Evolutionary conservation across 129 eudicot genomes (phyloP), one percentile per base, ranked within the genome.

Genomic region (Flaveria sonorensis): DNA sequence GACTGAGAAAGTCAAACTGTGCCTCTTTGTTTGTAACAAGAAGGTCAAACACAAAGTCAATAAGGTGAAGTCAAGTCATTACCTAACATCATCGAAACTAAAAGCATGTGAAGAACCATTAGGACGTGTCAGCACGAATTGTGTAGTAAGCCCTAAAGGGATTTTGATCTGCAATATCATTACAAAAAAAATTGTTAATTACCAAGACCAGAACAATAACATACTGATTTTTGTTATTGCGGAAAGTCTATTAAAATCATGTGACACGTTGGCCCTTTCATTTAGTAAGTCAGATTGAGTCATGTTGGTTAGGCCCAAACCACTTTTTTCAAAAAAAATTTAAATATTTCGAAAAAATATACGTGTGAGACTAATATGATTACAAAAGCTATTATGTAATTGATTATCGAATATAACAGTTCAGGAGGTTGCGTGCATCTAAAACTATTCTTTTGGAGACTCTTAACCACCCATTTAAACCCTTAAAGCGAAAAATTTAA

Each of bases 31-130:
- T 43, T 21, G 26, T 10, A 62, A 43, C 36, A 74, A 52, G 48
- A 70, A 26, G 60, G 24, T 56, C 16, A 46, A 43, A 61, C 20
- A 51, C 36, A 18, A 78, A 43, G 59, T 30, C 50, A 68, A 47
- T 11, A 52, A 72, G 11, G 68, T 32, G 42, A 51, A 71, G 46
- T 24, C 6, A 79, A 14, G 53, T 23, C 28, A 51, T 82, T 86
- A 95, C 99, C 99, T 77, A 66, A 86, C 82, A 87, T 89, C 97
- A 30, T 88, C 57, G 73, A 83, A 79, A 75, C 62, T 86, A 53
- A 95, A 86, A 57, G 90, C 80, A 84, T 91, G 81, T 57, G 96
- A 86, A 70, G 90, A 88, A 53, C 96, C 96, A 85, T 86, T 83
- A 0, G 88, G 82, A 82, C 83, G 81, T 68, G 80, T 86, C 81